Evolutionary conservation across 495 filamentous ascomycete species (phyloP).

Genomic region (Melanomma pulvis-pyrius): DNA sequence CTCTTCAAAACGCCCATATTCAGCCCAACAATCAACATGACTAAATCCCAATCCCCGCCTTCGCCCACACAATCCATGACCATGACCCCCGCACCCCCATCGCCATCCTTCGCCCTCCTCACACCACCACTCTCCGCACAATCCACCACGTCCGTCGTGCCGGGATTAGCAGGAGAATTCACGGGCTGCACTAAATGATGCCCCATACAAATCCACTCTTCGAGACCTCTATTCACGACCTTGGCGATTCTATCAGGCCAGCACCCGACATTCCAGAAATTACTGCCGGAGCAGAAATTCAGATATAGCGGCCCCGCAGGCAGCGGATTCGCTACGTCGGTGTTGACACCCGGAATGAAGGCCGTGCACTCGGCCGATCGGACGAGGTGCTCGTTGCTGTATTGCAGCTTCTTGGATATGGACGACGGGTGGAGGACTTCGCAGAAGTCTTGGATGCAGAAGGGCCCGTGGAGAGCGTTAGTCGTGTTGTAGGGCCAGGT

Average conservation of each 20-base stretch:
- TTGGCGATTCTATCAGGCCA: slow-evolving; percentile 95
- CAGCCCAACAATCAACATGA: slow-evolving; percentile 87
- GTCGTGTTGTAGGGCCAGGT: slow-evolving; percentile 89
- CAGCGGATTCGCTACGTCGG: slow-evolving; percentile 46
- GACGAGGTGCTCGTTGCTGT: slow-evolving; percentile 72
- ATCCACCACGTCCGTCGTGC: slow-evolving; percentile 42
- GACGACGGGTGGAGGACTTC: slow-evolving; percentile 75
- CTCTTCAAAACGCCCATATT: slow-evolving; percentile 68
- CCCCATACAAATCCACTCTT: slow-evolving; percentile 73
- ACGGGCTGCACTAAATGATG: slow-evolving; percentile 52
- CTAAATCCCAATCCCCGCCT: slow-evolving; percentile 90
- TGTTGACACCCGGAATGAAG: slow-evolving; percentile 47
- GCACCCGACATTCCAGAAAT: slow-evolving; percentile 87
- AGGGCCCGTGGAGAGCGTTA: slow-evolving; percentile 69
- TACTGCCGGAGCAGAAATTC: slow-evolving; percentile 88
- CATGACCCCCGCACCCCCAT: slow-evolving; percentile 87
- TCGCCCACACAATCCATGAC: slow-evolving; percentile 92
- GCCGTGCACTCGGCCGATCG: slow-evolving; percentile 61
- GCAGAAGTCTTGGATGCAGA: slow-evolving; percentile 95
- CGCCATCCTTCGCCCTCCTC: slow-evolving; percentile 53
- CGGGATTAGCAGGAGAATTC: slow-evolving; percentile 41
- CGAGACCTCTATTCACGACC: slow-evolving; percentile 86
- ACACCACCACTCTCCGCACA: slow-evolving; percentile 34
- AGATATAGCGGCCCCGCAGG: slow-evolving; percentile 68
- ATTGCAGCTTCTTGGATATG: slow-evolving; percentile 78